A percentile compares a stretch with the other conserved stretches of the same genome.
These are phyloP conservation scores for Crithidia acanthocephali DNA, from an alignment of 208 protist genomes.

Conservation along the genomic window DNA sequence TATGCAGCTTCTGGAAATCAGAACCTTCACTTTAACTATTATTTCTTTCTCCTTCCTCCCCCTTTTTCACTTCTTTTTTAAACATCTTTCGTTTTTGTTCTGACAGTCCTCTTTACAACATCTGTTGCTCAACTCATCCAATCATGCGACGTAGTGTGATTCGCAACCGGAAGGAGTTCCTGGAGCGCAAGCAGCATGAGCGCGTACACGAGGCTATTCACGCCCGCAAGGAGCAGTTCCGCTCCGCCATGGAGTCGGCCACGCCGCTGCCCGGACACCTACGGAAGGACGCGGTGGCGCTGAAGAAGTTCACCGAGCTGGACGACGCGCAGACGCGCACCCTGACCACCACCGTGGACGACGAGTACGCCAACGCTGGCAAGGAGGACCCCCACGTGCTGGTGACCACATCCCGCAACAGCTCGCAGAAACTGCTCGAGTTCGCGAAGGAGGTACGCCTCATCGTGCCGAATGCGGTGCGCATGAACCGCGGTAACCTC, in stretches of 20 bases:
- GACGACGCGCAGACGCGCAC: slow-evolving; percentile 83
- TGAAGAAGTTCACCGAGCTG: slow-evolving; percentile 92
- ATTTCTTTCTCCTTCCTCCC: no score
- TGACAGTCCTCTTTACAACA: neutral
- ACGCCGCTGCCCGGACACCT: slow-evolving; percentile 88
- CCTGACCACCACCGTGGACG: slow-evolving; percentile 90
- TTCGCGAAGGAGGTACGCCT: slow-evolving; percentile 99
- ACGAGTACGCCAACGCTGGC: slow-evolving; percentile 98
- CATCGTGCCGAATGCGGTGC: slow-evolving; percentile 98
- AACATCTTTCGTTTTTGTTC: slow-evolving; percentile 2
- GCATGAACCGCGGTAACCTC: slow-evolving; percentile 98
- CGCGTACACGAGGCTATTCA: slow-evolving; percentile 80
- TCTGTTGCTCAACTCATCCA: neutral
- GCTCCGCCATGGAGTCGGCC: slow-evolving; percentile 73
- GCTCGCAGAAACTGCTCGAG: slow-evolving; percentile 95
- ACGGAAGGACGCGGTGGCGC: slow-evolving; percentile 76
- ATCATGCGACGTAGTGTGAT: slow-evolving; percentile 86
- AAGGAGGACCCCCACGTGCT: slow-evolving; percentile 98
- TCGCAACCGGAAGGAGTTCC: slow-evolving; percentile 87
- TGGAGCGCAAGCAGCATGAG: slow-evolving; percentile 85
- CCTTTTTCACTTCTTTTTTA: neutral
- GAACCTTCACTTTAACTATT: no score
- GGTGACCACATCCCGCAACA: slow-evolving; percentile 98
- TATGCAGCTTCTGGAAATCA: no score
- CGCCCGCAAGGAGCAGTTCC: slow-evolving; percentile 82